A percentile compares a stretch with the other conserved stretches of the same genome.
phyloP scores from a whole-genome alignment of 192 early-diverging fungal genomes.

The Lobosporangium transversale region DNA sequence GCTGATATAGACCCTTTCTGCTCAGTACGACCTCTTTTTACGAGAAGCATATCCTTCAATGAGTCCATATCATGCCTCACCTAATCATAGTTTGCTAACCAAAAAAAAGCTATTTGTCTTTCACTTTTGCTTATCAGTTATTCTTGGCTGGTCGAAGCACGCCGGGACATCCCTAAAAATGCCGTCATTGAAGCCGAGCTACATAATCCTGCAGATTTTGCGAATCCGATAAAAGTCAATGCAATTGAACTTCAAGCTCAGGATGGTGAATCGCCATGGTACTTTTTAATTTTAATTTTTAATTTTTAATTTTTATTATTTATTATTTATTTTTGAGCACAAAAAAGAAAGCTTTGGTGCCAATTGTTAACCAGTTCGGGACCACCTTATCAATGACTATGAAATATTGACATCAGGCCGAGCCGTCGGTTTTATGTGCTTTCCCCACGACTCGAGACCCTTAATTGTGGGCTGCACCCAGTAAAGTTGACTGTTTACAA shows the following conservation, averaged over 20 bases:
- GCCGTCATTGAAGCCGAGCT: conserved; percentile 49
- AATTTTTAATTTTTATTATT: background rate
- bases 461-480: conserved; percentile 44
- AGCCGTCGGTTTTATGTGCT: conserved; percentile 48
- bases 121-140: conserved; percentile 7
- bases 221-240: conserved; percentile 34
- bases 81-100: background rate
- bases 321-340: background rate
- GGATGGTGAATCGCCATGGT: conserved; percentile 47
- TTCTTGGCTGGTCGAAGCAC: conserved; percentile 48
- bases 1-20: conserved; percentile 47
- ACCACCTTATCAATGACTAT: too few relatives aligned
- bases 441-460: conserved; percentile 39
- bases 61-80: too few relatives aligned
- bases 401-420: conserved; percentile 21
- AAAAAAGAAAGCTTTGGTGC: too few relatives aligned
- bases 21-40: conserved; percentile 28
- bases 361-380: too few relatives aligned
- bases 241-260: conserved; percentile 45
- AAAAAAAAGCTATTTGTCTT: background rate
- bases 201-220: conserved; percentile 47
- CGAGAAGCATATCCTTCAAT: background rate
- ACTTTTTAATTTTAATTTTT: background rate
- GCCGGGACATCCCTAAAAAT: conserved; percentile 40
- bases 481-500: conserved; percentile 49